Conservation (phyloP, 108 stramenopile species). For the Skeletonema tropicum region DNA sequence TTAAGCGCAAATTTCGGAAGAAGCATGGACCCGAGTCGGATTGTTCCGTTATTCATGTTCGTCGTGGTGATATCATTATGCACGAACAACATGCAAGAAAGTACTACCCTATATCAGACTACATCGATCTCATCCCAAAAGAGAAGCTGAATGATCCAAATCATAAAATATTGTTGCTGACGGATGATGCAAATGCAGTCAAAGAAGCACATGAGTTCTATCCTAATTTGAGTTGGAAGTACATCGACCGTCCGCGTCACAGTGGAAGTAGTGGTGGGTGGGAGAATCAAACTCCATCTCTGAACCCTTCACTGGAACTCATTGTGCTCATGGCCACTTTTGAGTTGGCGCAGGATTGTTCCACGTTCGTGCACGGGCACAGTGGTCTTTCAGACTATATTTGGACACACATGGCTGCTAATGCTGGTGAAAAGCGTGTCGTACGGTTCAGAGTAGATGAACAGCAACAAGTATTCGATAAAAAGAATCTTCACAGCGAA, state of each 20-base stretch:
- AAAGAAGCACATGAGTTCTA: conserved; percentile 42
- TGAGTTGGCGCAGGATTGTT: conserved; percentile 37
- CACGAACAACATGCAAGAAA: neutral
- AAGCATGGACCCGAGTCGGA: conserved; percentile 20
- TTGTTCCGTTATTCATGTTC: conserved; percentile 45
- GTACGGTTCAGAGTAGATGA: conserved; percentile 8
- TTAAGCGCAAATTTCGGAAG: conserved; percentile 15
- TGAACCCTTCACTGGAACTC: conserved; percentile 32
- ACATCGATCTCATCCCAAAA: conserved; percentile 30
- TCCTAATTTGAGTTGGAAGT: conserved; percentile 25
- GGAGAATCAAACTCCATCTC: conserved; percentile 36
- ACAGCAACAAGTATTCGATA: neutral
- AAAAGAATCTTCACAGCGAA: conserved; percentile 4
- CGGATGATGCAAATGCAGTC: conserved; percentile 36
- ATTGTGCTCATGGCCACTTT: conserved; percentile 33
- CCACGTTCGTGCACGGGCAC: conserved; percentile 17
- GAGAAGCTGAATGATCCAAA: conserved; percentile 18
- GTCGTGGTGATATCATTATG: conserved; percentile 32
- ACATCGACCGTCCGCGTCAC: conserved; percentile 26
- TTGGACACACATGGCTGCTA: conserved; percentile 15
- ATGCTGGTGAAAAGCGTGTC: neutral
- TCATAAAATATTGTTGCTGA: conserved; percentile 38
- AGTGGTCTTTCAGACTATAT: conserved; percentile 20
- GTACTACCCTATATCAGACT: conserved; percentile 28
- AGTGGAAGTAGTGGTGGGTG: conserved; percentile 24